phyloP scores from a whole-genome alignment of 2,329 filamentous ascomycete genomes.

The Alternaria solani region DNA sequence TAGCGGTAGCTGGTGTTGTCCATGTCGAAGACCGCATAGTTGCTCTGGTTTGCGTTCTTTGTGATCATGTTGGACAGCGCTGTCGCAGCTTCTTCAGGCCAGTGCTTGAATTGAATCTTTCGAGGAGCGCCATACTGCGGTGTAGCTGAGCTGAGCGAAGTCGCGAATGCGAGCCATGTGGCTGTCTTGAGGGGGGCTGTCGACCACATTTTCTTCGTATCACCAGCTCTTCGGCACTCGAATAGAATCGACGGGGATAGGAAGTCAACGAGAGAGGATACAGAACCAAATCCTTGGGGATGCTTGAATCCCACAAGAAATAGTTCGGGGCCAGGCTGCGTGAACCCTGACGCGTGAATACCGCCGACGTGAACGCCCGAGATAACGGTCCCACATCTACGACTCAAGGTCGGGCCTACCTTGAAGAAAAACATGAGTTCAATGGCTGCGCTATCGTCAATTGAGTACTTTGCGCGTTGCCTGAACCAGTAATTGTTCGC shows the following conservation, averaged over 20 bases:
- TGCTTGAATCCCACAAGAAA: neutral
- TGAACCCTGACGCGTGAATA: constrained; percentile 10
- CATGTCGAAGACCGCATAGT: constrained; percentile 45
- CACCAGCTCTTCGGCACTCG: neutral
- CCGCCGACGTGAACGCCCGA: constrained; percentile 23
- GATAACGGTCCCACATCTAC: constrained; percentile 8
- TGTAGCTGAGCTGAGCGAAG: constrained; percentile 14
- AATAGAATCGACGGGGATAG: neutral
- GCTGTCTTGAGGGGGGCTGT: constrained; percentile 24
- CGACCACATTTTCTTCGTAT: constrained; percentile 3
- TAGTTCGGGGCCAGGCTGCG: neutral
- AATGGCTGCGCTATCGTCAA: constrained; percentile 3
- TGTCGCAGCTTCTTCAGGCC: constrained; percentile 37
- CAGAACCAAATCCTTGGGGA: constrained; percentile 6
- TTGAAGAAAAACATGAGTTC: constrained; percentile 10
- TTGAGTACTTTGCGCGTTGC: constrained; percentile 8
- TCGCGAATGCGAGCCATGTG: constrained; percentile 29
- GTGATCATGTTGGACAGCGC: constrained; percentile 40
- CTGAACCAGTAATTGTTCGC: constrained; percentile 15
- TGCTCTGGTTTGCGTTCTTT: constrained; percentile 42
- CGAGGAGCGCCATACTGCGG: constrained; percentile 27
- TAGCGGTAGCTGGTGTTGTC: constrained; percentile 44
- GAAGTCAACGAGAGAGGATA: neutral
- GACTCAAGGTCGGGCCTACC: constrained; percentile 13
- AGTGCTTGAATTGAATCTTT: constrained; percentile 32